A percentile compares a stretch with the other conserved stretches of the same genome.
phyloP scores from a whole-genome alignment of 1,139 yeast species.

The Protomyces macrosporus region DNA sequence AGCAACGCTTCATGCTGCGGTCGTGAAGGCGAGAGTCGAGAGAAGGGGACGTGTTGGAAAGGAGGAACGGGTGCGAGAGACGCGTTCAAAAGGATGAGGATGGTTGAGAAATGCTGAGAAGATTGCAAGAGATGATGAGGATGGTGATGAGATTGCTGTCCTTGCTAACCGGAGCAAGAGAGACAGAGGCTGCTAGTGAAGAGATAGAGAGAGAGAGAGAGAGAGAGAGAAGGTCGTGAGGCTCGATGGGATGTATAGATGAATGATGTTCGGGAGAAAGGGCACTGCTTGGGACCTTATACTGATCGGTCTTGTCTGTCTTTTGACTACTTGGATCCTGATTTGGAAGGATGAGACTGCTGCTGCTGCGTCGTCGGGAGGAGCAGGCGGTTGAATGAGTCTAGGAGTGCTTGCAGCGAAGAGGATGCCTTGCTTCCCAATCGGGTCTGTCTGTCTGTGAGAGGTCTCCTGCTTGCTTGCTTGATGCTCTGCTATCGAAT shows the following conservation, averaged over 20 bases:
- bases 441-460: not conserved
- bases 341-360: too few species aligned
- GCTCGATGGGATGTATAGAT: not conserved
- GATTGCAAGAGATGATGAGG: too few species aligned
- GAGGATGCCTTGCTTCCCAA: too few species aligned
- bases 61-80: not conserved
- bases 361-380: too few species aligned
- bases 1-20: conserved; percentile 5
- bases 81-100: not conserved
- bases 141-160: too few species aligned
- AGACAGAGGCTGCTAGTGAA: not conserved
- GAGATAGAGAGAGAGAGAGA: not conserved
- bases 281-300: not conserved
- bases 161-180: too few species aligned
- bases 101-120: too few species aligned
- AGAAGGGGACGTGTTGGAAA: not conserved
- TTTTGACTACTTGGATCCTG: too few species aligned
- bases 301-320: too few species aligned
- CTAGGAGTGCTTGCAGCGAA: too few species aligned
- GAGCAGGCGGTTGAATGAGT: too few species aligned
- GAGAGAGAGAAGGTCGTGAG: not conserved
- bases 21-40: not conserved
- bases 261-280: not conserved
- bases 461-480: not conserved
- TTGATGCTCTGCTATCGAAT: too few species aligned